Evolutionary conservation across 495 filamentous ascomycete species (phyloP), one percentile per base, ranked within the genome.

Genomic region (Rostrohypoxylon terebratum): DNA sequence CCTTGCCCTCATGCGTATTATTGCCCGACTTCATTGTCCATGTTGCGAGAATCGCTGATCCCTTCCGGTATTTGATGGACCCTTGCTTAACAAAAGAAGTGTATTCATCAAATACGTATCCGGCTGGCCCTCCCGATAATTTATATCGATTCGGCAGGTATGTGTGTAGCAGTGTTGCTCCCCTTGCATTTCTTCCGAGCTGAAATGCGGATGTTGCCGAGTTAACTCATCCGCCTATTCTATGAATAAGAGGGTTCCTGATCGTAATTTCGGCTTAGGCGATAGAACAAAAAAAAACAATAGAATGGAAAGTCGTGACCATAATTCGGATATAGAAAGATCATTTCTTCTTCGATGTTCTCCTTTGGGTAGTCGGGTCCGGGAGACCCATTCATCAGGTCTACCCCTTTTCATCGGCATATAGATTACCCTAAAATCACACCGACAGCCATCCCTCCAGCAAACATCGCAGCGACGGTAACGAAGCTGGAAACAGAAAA

Each of bases 401-500:
- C 18, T 59, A n/a, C 6, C 20, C 33, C 6, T 13, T 53, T 40
- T 50, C 31, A 11, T 8, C 20, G 14, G 36, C 34, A 10, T 58
- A 38, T n/a, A 9, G 51, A 23, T 50, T 68, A 73, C 4, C 54
- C 50, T 14, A 70, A 50, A n/a, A 70, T 53, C 16, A 51, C 42
- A 23, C 61, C 63, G 2, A 66, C 47, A 10, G 59, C 45, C 2
- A 74, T 78, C 10, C 85, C 88, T 3, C 78, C 82, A 2, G 57
- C 81, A 78, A 89, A 87, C 65, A 84, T 83, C 0, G 81, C 65
- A 4, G 73, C 84, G 5, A 87, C 82, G 1, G 83, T 85, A 14
- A 90, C 60, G 59, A 88, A 77, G 74, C 88, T 89, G 1, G 83
- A 80, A 18, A 84, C 73, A 0, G 84, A 85, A 5, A 88, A 67